Evolutionary conservation across 176 grass and related monocot genomes (phyloP).

Genomic region (Musa acuminata): DNA sequence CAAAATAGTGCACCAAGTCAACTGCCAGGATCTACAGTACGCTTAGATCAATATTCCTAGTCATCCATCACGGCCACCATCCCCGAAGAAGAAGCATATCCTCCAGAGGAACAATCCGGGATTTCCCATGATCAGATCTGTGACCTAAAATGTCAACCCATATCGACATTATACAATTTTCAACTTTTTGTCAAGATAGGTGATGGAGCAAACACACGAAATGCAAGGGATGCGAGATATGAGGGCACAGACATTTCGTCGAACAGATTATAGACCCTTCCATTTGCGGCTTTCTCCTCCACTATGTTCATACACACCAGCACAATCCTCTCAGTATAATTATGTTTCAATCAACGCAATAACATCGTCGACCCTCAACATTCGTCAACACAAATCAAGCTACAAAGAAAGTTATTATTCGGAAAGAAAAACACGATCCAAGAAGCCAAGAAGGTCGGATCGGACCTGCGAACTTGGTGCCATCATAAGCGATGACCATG

Average conservation of each 20-base stretch:
- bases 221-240: background rate
- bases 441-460: background rate
- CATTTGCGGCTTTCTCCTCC: background rate
- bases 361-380: background rate
- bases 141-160: background rate
- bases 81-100: background rate
- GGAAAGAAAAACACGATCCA: background rate
- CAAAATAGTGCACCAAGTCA: background rate
- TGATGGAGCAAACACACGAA: background rate
- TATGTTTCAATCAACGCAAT: background rate
- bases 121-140: background rate
- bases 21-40: background rate
- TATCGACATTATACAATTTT: too few relatives aligned
- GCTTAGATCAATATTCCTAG: too few relatives aligned
- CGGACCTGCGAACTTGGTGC: slow-evolving; percentile 76
- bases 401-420: background rate
- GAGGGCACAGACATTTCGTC: background rate
- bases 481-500: slow-evolving; percentile 84
- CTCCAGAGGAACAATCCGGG: background rate
- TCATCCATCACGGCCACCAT: too few relatives aligned
- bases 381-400: background rate
- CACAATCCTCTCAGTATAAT: background rate
- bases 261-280: slow-evolving; percentile 1
- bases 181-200: too few relatives aligned
- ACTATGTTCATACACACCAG: background rate